phyloP scores from a whole-genome alignment of 768 basidiomycete species.

The Tylopilus cervinicoccineus region DNA sequence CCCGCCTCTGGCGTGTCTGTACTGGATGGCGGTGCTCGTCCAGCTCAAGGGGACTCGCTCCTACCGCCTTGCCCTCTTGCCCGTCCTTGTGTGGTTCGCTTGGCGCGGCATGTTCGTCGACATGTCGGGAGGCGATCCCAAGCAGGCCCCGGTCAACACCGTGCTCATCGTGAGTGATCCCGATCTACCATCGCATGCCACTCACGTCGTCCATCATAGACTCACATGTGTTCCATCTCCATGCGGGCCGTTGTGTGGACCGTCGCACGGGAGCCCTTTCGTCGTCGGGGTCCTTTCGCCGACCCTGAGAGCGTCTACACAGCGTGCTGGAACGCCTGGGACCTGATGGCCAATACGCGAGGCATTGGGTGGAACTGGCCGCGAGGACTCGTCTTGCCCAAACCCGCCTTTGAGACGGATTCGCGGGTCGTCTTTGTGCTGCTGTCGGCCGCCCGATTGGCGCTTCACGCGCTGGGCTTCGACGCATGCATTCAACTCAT shows the following conservation, averaged over 20 bases:
- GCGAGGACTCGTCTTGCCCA: conserved; percentile 11
- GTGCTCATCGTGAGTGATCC: conserved; percentile 16
- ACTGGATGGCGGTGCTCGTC: conserved; percentile 49
- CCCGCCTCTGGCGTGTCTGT: conserved; percentile 42
- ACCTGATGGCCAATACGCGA: conserved; percentile 17
- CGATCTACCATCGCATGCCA: not conserved
- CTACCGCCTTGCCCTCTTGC: conserved; percentile 47
- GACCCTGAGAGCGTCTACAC: conserved; percentile 3
- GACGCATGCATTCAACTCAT: conserved; percentile 12
- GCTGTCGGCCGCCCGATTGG: conserved; percentile 5
- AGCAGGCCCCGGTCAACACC: conserved; percentile 9
- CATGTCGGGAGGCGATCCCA: conserved; percentile 18
- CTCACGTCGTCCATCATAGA: conserved; percentile 6
- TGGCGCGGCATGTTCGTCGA: conserved; percentile 36
- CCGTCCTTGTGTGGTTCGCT: conserved; percentile 40
- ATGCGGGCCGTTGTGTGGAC: conserved; percentile 20
- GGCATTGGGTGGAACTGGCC: conserved; percentile 30
- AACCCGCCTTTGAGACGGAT: conserved; percentile 9
- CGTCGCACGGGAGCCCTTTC: conserved; percentile 9
- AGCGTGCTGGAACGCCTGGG: conserved; percentile 25
- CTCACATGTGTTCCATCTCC: conserved; percentile 8
- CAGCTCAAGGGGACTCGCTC: conserved; percentile 37
- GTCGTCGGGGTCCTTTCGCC: not conserved
- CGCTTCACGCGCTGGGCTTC: conserved; percentile 3
- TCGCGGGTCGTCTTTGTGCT: conserved; percentile 17